Evolutionary conservation across 208 protist genomes (phyloP).

Genomic region (Leishmania tropica): DNA sequence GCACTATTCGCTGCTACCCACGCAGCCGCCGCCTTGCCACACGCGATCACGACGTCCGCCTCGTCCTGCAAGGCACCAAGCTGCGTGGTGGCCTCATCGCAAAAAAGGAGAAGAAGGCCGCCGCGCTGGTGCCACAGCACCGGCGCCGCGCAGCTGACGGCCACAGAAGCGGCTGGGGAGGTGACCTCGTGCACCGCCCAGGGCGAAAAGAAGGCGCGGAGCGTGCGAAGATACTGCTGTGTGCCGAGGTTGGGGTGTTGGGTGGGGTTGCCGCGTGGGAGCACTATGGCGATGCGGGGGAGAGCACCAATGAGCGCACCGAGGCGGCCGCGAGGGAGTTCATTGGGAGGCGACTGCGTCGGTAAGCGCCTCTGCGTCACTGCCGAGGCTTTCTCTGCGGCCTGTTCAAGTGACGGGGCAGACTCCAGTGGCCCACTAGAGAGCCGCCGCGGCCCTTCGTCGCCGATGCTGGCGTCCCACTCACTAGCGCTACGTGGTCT

Average conservation of each 20-base stretch:
- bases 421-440: neutral
- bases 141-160: constrained; percentile 10
- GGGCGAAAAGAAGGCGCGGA: constrained; percentile 58
- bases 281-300: constrained; percentile 52
- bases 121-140: constrained; percentile 56
- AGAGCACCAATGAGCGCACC: constrained; percentile 1
- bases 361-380: neutral
- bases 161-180: constrained; percentile 5
- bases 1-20: constrained; percentile 40
- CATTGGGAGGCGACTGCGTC: neutral
- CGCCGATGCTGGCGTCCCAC: neutral
- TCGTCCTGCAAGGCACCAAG: constrained; percentile 56
- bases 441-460: neutral
- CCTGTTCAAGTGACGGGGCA: neutral
- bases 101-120: constrained; percentile 62
- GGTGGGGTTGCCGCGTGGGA: constrained; percentile 46
- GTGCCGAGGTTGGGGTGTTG: constrained; percentile 36
- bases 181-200: constrained; percentile 47
- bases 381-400: neutral
- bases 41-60: constrained; percentile 68
- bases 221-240: constrained; percentile 41
- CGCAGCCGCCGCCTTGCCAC: constrained; percentile 54
- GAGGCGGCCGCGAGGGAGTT: neutral
- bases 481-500: neutral
- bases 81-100: constrained; percentile 54